Conservation (phyloP, 2,329 filamentous ascomycete species). For the Fusarium camptoceras region DNA sequence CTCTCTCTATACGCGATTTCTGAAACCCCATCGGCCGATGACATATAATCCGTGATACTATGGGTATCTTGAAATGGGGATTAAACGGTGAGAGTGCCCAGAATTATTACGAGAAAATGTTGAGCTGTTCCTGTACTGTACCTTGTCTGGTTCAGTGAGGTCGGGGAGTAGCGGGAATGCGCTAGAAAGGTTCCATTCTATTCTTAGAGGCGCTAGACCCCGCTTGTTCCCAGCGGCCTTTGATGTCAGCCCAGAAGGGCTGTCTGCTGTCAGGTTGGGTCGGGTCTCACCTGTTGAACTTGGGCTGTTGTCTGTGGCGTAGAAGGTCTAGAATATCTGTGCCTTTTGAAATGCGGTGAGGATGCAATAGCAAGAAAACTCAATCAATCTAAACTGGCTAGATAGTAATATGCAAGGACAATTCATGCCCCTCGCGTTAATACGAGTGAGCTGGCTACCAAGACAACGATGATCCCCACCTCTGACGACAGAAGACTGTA, state of each 20-base stretch:
- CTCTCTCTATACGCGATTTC: background rate
- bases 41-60: too few species aligned
- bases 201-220: constrained; percentile 27
- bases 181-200: constrained; percentile 30
- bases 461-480: constrained; percentile 9
- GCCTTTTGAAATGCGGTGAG: constrained; percentile 5
- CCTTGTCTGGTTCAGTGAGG: background rate
- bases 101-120: constrained; percentile 2
- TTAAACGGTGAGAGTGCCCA: background rate
- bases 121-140: background rate
- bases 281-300: background rate
- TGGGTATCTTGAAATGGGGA: background rate
- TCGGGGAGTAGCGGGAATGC: background rate
- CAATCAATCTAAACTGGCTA: too few species aligned
- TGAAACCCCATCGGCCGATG: background rate
- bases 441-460: background rate
- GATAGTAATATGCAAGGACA: too few species aligned
- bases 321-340: constrained; percentile 9
- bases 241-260: constrained; percentile 27
- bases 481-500: constrained; percentile 7
- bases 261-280: background rate
- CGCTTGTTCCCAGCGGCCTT: background rate
- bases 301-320: background rate
- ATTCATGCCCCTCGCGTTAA: background rate
- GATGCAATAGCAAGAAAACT: background rate